Conservation (phyloP, 371 early-diverging fungal genomes). For the Actinomortierella wolfii region DNA sequence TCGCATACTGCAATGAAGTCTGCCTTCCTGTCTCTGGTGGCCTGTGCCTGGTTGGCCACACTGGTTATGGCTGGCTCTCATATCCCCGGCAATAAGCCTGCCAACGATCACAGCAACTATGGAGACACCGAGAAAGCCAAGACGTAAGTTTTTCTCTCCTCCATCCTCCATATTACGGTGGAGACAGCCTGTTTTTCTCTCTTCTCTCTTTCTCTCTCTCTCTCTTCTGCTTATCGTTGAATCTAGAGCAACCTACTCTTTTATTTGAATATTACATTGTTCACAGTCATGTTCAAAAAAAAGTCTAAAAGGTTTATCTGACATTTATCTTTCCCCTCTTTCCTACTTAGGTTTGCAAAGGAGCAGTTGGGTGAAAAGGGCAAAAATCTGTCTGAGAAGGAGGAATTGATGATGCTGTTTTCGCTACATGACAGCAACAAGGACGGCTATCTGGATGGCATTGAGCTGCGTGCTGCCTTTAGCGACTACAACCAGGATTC, state of each 20-base stretch:
- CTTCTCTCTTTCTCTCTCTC: background rate
- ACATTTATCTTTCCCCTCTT: too few species aligned
- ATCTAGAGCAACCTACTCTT: too few species aligned
- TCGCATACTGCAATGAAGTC: background rate
- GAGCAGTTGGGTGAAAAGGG: constrained; percentile 45
- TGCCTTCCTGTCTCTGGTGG: constrained; percentile 6
- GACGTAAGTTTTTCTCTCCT: constrained; percentile 12
- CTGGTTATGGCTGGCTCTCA: background rate
- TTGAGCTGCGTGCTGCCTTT: constrained; percentile 69
- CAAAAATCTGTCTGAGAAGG: constrained; percentile 49
- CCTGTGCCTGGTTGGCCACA: constrained; percentile 5
- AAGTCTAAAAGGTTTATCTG: too few species aligned
- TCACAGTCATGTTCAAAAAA: background rate
- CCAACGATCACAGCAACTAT: constrained; percentile 28
- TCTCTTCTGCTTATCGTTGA: too few species aligned
- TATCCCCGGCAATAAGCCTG: constrained; percentile 12
- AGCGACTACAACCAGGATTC: constrained; percentile 47
- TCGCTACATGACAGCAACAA: constrained; percentile 65
- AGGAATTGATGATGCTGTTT: constrained; percentile 59
- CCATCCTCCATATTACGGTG: background rate
- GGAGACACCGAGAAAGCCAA: constrained; percentile 32
- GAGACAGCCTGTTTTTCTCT: background rate
- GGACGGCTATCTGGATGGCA: constrained; percentile 71
- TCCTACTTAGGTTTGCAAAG: constrained; percentile 38
- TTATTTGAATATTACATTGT: too few species aligned